Conservation (phyloP, 768 basidiomycete genomes). For the Gloeostereum incarnatum region DNA sequence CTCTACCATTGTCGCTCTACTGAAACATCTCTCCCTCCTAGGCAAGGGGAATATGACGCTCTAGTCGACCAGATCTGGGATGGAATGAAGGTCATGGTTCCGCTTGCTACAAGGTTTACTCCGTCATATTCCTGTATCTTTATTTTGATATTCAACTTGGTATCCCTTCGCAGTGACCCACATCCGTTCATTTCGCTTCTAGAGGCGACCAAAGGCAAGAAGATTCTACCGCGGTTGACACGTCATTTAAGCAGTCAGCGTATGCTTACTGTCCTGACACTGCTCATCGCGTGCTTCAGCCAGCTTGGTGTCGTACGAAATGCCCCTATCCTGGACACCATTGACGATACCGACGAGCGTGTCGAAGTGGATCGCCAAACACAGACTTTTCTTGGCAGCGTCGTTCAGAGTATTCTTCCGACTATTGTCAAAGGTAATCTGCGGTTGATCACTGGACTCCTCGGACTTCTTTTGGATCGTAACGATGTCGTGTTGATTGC, state of each 20-base stretch:
- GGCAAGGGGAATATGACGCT: constrained; percentile 47
- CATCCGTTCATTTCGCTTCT: constrained; percentile 96
- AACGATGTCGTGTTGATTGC: constrained; percentile 68
- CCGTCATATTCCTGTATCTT: background rate
- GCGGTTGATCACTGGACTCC: constrained; percentile 75
- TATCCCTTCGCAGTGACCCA: constrained; percentile 59
- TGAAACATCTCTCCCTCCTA: constrained; percentile 16
- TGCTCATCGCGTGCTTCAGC: constrained; percentile 89
- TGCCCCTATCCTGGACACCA: constrained; percentile 61
- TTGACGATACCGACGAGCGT: constrained; percentile 52
- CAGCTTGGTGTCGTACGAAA: constrained; percentile 87
- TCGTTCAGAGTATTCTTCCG: constrained; percentile 80
- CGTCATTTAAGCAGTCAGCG: constrained; percentile 73
- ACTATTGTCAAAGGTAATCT: constrained; percentile 74
- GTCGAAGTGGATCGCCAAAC: constrained; percentile 81
- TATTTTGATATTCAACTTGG: background rate
- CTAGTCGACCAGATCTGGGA: constrained; percentile 72
- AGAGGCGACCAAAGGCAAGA: constrained; percentile 85
- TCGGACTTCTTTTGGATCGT: constrained; percentile 75
- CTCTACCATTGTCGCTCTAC: background rate
- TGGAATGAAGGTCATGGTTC: constrained; percentile 77
- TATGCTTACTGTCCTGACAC: constrained; percentile 81
- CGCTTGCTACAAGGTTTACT: constrained; percentile 82
- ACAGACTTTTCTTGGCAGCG: constrained; percentile 77
- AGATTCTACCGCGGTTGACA: constrained; percentile 79